These are phyloP conservation scores for Chamaenerion angustifolium DNA, from an alignment of 345 rosid species.

Conservation along the genomic window DNA sequence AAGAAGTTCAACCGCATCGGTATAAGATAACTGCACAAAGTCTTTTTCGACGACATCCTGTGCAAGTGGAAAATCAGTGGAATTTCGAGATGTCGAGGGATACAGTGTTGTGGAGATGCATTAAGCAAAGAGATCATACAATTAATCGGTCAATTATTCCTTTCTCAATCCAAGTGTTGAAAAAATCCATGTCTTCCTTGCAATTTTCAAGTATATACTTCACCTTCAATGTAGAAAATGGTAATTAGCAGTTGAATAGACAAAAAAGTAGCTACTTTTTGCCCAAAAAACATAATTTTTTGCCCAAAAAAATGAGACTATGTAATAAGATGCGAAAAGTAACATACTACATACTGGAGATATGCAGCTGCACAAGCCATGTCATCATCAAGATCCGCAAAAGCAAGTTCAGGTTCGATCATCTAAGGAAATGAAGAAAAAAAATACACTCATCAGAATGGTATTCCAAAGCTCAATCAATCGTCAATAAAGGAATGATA, in stretches of 20 bases:
- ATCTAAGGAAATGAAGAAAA: slow-evolving; percentile 30
- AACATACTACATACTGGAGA: slow-evolving; percentile 99
- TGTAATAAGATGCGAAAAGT: slow-evolving; percentile 30
- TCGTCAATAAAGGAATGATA: slow-evolving; percentile 4
- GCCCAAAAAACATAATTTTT: no score
- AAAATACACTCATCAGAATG: slow-evolving; percentile 7
- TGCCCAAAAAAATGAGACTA: no score
- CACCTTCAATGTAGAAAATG: slow-evolving; percentile 37
- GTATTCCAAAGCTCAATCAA: neutral
- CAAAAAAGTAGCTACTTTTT: slow-evolving; percentile 7
- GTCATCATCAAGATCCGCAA: slow-evolving; percentile 92
- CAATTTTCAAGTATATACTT: slow-evolving; percentile 73
- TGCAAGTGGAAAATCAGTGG: slow-evolving; percentile 9
- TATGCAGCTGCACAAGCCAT: slow-evolving; percentile 99
- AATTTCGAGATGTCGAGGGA: slow-evolving; percentile 2
- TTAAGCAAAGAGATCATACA: slow-evolving; percentile 29
- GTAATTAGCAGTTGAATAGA: neutral
- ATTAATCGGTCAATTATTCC: slow-evolving; percentile 76
- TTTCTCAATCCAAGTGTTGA: slow-evolving; percentile 94
- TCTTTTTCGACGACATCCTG: slow-evolving; percentile 88
- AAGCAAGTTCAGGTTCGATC: slow-evolving; percentile 99
- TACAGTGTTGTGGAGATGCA: neutral
- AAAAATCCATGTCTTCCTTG: slow-evolving; percentile 97
- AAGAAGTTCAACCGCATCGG: slow-evolving; percentile 84
- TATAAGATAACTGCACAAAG: slow-evolving; percentile 74